Percentiles rank a stretch among this genome's conserved stretches.
Evolutionary conservation across 129 eudicot genomes (phyloP).

Genomic region (Flaveria brownii): DNA sequence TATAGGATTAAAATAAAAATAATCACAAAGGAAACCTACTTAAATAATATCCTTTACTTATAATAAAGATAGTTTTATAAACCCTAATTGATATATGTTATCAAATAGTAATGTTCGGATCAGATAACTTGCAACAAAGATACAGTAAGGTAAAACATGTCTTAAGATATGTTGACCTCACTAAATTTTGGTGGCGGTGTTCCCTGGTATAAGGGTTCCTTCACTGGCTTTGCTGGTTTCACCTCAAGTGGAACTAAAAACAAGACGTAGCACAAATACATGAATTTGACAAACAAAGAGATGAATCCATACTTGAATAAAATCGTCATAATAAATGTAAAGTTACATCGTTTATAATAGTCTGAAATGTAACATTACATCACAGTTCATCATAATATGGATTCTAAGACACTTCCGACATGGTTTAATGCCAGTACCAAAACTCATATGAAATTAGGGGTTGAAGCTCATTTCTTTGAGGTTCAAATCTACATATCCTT

Average conservation of each 20-base stretch:
- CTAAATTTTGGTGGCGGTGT: conserved; percentile 57
- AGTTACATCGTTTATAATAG: neutral
- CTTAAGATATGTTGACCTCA: conserved; percentile 47
- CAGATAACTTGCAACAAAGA: neutral
- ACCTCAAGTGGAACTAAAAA: conserved; percentile 65
- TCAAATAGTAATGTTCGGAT: too few species aligned
- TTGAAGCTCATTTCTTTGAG: neutral
- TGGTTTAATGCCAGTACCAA: too few species aligned
- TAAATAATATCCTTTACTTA: too few species aligned
- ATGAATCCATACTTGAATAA: neutral
- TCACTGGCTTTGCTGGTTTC: conserved; percentile 62
- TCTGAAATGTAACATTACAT: too few species aligned
- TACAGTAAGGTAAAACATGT: neutral
- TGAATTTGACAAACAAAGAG: neutral
- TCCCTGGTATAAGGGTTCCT: conserved; percentile 75
- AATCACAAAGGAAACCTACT: too few species aligned
- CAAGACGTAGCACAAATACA: neutral
- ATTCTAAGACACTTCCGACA: neutral
- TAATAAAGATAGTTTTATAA: too few species aligned
- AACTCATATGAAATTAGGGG: too few species aligned
- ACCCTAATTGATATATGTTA: too few species aligned
- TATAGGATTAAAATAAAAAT: too few species aligned
- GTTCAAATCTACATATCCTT: neutral
- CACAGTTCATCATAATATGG: neutral
- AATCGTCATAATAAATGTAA: neutral